phyloP scores from a whole-genome alignment of 2,329 filamentous ascomycete genomes.

The Sordariomycetes sp. region DNA sequence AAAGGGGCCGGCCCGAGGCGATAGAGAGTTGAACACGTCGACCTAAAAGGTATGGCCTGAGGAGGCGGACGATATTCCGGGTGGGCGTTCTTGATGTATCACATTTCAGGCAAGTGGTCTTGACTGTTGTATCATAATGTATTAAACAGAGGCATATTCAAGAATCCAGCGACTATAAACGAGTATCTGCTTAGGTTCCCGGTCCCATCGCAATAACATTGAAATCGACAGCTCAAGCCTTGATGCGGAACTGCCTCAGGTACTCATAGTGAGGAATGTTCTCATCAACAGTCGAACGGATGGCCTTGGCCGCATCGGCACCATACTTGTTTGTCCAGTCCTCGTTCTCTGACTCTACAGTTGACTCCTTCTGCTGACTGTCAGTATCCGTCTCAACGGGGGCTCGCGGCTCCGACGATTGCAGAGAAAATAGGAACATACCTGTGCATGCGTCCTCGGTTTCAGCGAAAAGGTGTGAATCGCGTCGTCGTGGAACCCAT shows the following conservation, averaged over 20 bases:
- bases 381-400: constrained; percentile 5
- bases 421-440: constrained; percentile 17
- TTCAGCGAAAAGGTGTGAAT: constrained; percentile 72
- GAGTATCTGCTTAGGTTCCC: not conserved
- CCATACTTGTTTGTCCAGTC: constrained; percentile 72
- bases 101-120: too few relatives aligned
- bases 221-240: not conserved
- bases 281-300: constrained; percentile 60
- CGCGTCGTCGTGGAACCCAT: constrained; percentile 92
- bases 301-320: constrained; percentile 58
- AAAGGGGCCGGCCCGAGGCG: too few relatives aligned
- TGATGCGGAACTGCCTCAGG: constrained; percentile 67
- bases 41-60: too few relatives aligned
- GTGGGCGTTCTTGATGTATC: too few relatives aligned
- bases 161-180: too few relatives aligned
- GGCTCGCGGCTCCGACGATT: not conserved
- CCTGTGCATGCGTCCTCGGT: constrained; percentile 55
- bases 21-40: too few relatives aligned
- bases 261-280: constrained; percentile 74
- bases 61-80: too few relatives aligned
- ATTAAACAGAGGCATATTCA: constrained; percentile 10
- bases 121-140: constrained; percentile 19
- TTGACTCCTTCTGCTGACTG: constrained; percentile 45
- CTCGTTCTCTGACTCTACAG: constrained; percentile 55
- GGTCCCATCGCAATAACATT: not conserved